phyloP scores from a whole-genome alignment of 1,284 basidiomycete species.

The Grifola frondosa region DNA sequence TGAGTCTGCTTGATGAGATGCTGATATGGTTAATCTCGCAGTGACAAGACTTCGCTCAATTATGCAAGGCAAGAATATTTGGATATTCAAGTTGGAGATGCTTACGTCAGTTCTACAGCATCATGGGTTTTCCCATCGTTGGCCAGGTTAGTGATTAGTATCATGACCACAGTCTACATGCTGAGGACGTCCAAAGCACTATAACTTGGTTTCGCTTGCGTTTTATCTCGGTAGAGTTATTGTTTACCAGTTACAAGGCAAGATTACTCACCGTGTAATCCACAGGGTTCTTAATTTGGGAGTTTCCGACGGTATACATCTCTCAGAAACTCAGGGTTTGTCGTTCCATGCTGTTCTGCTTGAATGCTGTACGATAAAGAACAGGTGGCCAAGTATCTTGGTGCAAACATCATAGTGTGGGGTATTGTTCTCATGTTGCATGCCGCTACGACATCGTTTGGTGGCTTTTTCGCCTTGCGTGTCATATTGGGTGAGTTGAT shows the following conservation, averaged over 20 bases:
- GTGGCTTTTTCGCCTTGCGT: conserved; percentile 60
- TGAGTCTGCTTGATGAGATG: background rate
- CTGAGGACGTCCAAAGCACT: conserved; percentile 37
- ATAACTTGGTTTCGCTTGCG: conserved; percentile 65
- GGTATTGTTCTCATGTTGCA: conserved; percentile 62
- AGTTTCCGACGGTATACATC: conserved; percentile 67
- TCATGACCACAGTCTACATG: background rate
- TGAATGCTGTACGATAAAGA: background rate
- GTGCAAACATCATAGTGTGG: conserved; percentile 62
- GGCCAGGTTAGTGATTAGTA: conserved; percentile 44
- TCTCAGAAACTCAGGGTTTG: conserved; percentile 43
- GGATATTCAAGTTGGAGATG: background rate
- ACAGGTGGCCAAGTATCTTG: conserved; percentile 61
- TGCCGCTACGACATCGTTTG: conserved; percentile 54
- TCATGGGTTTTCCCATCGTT: conserved; percentile 65
- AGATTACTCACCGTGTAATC: background rate
- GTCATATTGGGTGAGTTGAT: conserved; percentile 54
- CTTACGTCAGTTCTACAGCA: conserved; percentile 33
- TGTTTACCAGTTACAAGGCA: too few species aligned
- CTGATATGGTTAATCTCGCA: conserved; percentile 25
- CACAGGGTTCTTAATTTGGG: conserved; percentile 58
- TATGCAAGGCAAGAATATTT: conserved; percentile 51
- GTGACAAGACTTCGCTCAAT: conserved; percentile 68
- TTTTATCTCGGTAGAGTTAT: too few species aligned
- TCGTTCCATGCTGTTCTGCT: background rate